These are phyloP conservation scores for Aspergillus sparsus DNA, from an alignment of 495 filamentous ascomycete species.

Conservation along the genomic window DNA sequence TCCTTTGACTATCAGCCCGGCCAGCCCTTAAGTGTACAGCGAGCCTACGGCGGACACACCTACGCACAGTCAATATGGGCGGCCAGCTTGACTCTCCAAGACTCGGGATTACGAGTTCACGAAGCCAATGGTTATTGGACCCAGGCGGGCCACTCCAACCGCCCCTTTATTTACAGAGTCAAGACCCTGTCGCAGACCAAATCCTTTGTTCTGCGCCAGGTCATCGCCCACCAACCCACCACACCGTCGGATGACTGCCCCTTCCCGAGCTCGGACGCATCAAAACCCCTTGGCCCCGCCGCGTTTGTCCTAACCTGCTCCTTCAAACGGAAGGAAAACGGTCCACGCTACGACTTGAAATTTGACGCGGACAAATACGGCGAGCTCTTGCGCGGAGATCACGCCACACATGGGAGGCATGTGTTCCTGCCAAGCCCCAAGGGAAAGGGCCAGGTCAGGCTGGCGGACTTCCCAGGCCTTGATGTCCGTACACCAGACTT, in stretches of 20 bases:
- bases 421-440: not conserved
- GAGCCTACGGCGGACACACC: slow-evolving; percentile 11
- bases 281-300: not conserved
- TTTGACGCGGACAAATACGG: slow-evolving; percentile 12
- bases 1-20: not conserved
- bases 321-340: slow-evolving; percentile 7
- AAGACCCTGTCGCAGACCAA: slow-evolving; percentile 8
- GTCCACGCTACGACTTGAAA: not conserved
- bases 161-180: slow-evolving; percentile 10
- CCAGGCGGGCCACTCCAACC: slow-evolving; percentile 11
- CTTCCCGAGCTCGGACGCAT: slow-evolving; percentile 4
- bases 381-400: not conserved
- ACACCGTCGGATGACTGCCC: slow-evolving; percentile 11
- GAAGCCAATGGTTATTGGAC: slow-evolving; percentile 16
- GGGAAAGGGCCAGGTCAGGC: not conserved
- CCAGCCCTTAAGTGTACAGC: not conserved
- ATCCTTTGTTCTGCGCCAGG: slow-evolving; percentile 9
- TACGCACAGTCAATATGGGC: slow-evolving; percentile 13
- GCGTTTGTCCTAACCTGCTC: slow-evolving; percentile 12
- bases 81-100: not conserved
- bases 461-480: slow-evolving; percentile 4
- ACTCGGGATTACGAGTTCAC: slow-evolving; percentile 1
- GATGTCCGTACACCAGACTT: slow-evolving; percentile 12
- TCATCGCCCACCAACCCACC: slow-evolving; percentile 12
- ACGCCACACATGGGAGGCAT: not conserved